These are phyloP conservation scores for Verticillium zaregamsianum DNA, from an alignment of 2,329 filamentous ascomycete genomes.

Conservation along the genomic window DNA sequence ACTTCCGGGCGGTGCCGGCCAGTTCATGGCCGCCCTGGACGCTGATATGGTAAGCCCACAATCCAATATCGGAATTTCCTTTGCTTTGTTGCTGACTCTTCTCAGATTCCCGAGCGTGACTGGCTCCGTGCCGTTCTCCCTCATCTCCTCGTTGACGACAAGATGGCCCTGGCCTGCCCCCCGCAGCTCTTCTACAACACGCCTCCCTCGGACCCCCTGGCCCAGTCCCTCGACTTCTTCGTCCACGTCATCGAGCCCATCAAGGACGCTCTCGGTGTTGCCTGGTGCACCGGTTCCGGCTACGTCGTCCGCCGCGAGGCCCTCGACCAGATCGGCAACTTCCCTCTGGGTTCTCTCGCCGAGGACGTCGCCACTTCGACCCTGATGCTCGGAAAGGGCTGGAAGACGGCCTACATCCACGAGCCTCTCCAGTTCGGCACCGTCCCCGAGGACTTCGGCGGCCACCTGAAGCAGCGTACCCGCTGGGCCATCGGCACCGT, in stretches of 20 bases:
- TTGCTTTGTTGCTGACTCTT: background rate
- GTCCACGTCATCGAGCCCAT: slow-evolving; percentile 49
- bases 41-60: slow-evolving; percentile 52
- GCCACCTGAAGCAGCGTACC: slow-evolving; percentile 53
- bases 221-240: slow-evolving; percentile 55
- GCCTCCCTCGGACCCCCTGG: slow-evolving; percentile 52
- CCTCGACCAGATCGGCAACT: slow-evolving; percentile 57
- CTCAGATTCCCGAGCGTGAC: slow-evolving; percentile 53
- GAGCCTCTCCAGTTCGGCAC: slow-evolving; percentile 58
- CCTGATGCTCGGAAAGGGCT: slow-evolving; percentile 54
- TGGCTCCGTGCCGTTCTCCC: slow-evolving; percentile 58
- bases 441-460: slow-evolving; percentile 51
- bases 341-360: slow-evolving; percentile 53
- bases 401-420: slow-evolving; percentile 57
- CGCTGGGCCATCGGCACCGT: slow-evolving; percentile 54
- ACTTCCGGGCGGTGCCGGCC: slow-evolving; percentile 50
- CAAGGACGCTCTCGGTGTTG: slow-evolving; percentile 47
- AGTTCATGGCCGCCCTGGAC: slow-evolving; percentile 60
- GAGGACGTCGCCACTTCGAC: slow-evolving; percentile 59
- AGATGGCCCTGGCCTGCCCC: slow-evolving; percentile 55
- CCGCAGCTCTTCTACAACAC: slow-evolving; percentile 62
- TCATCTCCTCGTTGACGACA: slow-evolving; percentile 52
- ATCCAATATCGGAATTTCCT: slow-evolving; percentile 3
- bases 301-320: slow-evolving; percentile 56
- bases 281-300: slow-evolving; percentile 63